phyloP scores from a whole-genome alignment of 2,329 filamentous ascomycete species.

The Venturia pyrina region DNA sequence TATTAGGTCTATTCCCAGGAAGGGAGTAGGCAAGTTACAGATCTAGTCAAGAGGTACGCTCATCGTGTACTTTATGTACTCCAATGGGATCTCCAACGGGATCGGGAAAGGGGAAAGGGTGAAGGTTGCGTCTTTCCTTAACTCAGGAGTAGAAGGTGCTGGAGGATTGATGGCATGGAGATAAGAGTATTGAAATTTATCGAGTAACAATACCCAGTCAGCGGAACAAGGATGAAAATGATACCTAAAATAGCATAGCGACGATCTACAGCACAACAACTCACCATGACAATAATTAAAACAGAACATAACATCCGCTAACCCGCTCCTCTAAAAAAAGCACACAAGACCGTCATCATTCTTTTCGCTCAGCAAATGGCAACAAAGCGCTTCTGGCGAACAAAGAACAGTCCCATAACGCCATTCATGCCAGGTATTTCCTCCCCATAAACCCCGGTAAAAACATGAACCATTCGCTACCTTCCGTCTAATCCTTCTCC shows the following conservation, averaged over 20 bases:
- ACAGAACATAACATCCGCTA: background rate
- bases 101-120: too few species aligned
- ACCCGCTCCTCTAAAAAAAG: background rate
- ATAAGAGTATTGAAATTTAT: too few species aligned
- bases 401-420: background rate
- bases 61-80: background rate
- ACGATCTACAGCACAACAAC: background rate
- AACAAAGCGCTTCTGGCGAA: background rate
- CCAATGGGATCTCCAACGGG: too few species aligned
- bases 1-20: background rate
- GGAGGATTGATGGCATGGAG: too few species aligned
- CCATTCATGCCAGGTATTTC: background rate
- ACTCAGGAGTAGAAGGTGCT: too few species aligned
- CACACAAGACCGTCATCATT: background rate
- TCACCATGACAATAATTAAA: background rate
- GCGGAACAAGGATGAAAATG: too few species aligned
- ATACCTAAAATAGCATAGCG: too few species aligned
- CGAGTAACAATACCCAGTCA: too few species aligned
- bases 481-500: slow-evolving; percentile 32
- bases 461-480: background rate
- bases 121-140: too few species aligned
- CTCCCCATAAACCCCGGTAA: background rate
- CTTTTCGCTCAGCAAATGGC: background rate
- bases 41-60: background rate
- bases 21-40: background rate